Conservation (phyloP, 257 asterid genomes). For the Cynanchum wilfordii region DNA sequence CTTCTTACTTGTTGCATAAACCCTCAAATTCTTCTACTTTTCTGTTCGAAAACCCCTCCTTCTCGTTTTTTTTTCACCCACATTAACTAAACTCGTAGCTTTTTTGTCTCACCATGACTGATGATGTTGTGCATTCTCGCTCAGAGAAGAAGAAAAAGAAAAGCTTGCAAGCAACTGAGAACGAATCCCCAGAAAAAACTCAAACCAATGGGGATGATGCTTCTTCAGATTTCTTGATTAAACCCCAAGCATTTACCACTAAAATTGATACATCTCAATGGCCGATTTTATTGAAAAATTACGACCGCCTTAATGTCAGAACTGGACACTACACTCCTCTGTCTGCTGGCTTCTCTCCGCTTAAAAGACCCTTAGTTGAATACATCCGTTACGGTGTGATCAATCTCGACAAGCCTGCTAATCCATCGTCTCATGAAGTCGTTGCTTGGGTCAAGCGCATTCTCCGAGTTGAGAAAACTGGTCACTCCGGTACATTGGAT, state of each 20-base stretch:
- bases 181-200: conserved; percentile 15
- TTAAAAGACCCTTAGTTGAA: conserved; percentile 68
- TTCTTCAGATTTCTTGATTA: conserved; percentile 50
- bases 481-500: conserved; percentile 92
- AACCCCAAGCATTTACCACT: conserved; percentile 81
- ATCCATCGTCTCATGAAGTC: conserved; percentile 92
- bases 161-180: conserved; percentile 30
- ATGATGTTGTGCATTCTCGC: conserved; percentile 45
- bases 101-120: conserved; percentile 55
- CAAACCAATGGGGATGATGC: conserved; percentile 22
- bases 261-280: conserved; percentile 75
- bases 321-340: conserved; percentile 97
- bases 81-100: not conserved
- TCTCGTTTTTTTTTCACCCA: too few species aligned
- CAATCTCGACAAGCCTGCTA: conserved; percentile 82
- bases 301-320: conserved; percentile 71
- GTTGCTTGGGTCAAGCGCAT: conserved; percentile 96
- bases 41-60: not conserved
- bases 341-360: conserved; percentile 76
- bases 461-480: conserved; percentile 80
- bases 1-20: too few species aligned
- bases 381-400: conserved; percentile 80
- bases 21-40: too few species aligned
- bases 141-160: conserved; percentile 78
- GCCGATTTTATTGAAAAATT: conserved; percentile 90